These are phyloP conservation scores for Volvox africanus DNA, from an alignment of 139 green algal species.

Conservation along the genomic window DNA sequence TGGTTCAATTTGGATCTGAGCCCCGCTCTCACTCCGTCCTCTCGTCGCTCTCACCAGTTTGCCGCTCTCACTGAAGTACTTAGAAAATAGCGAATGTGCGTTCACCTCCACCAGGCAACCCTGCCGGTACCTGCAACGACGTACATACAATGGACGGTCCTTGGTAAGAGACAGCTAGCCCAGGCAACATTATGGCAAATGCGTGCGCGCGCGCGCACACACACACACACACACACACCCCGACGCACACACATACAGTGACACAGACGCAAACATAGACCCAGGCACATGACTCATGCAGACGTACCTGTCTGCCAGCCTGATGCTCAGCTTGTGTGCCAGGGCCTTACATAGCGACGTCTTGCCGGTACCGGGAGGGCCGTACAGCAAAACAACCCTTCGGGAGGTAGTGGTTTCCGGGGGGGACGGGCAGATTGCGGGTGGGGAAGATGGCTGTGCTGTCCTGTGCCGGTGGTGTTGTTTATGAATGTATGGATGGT, in stretches of 20 bases:
- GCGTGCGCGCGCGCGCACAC: background rate
- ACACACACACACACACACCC: background rate
- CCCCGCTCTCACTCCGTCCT: too few species aligned
- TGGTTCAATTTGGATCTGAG: too few species aligned
- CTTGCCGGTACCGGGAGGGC: slow-evolving; percentile 89
- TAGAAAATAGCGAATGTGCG: slow-evolving; percentile 95
- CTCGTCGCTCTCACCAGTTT: slow-evolving; percentile 83
- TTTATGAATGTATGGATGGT: too few species aligned
- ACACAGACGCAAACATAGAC: background rate
- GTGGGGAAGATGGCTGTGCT: too few species aligned
- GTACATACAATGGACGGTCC: background rate
- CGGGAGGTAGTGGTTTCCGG: background rate
- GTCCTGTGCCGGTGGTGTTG: too few species aligned
- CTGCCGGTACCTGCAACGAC: slow-evolving; percentile 71
- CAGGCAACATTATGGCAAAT: too few species aligned
- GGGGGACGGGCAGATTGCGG: background rate
- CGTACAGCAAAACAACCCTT: slow-evolving; percentile 91
- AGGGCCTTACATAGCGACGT: slow-evolving; percentile 87
- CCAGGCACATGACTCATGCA: background rate
- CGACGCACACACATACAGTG: background rate
- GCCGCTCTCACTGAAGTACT: slow-evolving; percentile 95
- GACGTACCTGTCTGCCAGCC: slow-evolving; percentile 65
- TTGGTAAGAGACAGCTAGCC: too few species aligned
- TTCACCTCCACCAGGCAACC: slow-evolving; percentile 95
- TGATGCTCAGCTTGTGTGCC: slow-evolving; percentile 72